Percentiles rank a stretch among this genome's conserved stretches.
Conservation (phyloP, 83 land plant genomes). For the Picea engelmannii region DNA sequence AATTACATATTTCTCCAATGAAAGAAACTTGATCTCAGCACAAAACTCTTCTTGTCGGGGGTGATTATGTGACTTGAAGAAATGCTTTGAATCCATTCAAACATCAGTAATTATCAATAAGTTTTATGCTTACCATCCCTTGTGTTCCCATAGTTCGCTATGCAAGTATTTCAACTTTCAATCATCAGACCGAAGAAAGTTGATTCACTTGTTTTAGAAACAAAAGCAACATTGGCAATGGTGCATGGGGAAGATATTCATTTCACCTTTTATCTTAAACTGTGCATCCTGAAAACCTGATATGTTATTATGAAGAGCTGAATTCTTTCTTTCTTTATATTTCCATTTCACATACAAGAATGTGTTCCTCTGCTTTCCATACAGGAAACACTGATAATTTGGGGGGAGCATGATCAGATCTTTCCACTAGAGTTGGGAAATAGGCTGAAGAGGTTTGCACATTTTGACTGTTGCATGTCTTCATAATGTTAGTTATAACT, state of each 20-base stretch:
- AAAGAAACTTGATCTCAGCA: background rate
- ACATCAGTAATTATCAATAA: background rate
- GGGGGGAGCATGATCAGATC: constrained; percentile 69
- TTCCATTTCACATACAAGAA: background rate
- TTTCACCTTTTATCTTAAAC: background rate
- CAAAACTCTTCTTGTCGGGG: background rate
- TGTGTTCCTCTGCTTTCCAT: background rate
- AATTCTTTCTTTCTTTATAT: background rate
- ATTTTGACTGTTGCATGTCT: background rate
- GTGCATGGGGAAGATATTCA: background rate
- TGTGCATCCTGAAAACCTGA: no score
- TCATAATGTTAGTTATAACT: background rate
- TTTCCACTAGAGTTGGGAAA: constrained; percentile 62
- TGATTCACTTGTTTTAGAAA: constrained; percentile 1
- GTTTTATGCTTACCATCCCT: background rate
- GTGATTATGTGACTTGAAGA: no score
- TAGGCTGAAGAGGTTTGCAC: constrained; percentile 49
- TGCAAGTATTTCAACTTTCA: background rate
- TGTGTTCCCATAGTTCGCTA: background rate
- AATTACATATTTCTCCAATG: background rate
- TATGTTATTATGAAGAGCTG: no score
- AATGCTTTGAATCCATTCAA: background rate
- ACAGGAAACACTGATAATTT: constrained; percentile 60
- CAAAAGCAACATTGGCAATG: background rate
- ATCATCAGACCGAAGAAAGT: background rate